Conservation (phyloP, 805 yeast species). For the Kazachstania viticola region DNA sequence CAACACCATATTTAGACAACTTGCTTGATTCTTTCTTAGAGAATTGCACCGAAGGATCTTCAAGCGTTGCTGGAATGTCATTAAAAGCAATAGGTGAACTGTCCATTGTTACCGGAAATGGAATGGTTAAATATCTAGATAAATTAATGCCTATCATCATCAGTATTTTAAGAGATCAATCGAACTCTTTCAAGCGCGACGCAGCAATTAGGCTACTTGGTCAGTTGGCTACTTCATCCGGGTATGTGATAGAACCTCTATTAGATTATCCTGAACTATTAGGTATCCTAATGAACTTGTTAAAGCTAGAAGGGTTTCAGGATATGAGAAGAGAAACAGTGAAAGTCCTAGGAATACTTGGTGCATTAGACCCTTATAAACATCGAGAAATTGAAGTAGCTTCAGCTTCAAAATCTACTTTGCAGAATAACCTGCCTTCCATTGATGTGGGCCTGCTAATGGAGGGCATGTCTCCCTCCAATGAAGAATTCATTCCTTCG, state of each 20-base stretch:
- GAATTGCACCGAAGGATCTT: conserved; percentile 55
- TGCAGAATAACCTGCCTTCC: conserved; percentile 79
- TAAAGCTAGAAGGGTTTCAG: conserved; percentile 69
- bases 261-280: conserved; percentile 83
- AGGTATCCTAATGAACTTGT: conserved; percentile 67
- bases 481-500: conserved; percentile 89
- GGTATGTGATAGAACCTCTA: conserved; percentile 89
- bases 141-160: conserved; percentile 79
- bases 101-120: conserved; percentile 80
- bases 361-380: conserved; percentile 94
- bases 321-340: conserved; percentile 79
- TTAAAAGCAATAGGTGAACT: conserved; percentile 83
- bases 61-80: conserved; percentile 79
- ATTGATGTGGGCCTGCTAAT: conserved; percentile 81
- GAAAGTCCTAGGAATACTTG: conserved; percentile 78
- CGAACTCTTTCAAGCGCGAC: conserved; percentile 76
- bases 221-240: conserved; percentile 80
- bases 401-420: conserved; percentile 35
- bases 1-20: conserved; percentile 84
- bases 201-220: conserved; percentile 84
- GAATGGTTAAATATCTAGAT: conserved; percentile 57
- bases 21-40: conserved; percentile 78
- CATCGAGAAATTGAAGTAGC: conserved; percentile 81
- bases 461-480: conserved; percentile 89
- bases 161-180: conserved; percentile 85